Evolutionary conservation across 306 rosid species (phyloP), one percentile per base, ranked within the genome.

Genomic region (Acacia crassicarpa): DNA sequence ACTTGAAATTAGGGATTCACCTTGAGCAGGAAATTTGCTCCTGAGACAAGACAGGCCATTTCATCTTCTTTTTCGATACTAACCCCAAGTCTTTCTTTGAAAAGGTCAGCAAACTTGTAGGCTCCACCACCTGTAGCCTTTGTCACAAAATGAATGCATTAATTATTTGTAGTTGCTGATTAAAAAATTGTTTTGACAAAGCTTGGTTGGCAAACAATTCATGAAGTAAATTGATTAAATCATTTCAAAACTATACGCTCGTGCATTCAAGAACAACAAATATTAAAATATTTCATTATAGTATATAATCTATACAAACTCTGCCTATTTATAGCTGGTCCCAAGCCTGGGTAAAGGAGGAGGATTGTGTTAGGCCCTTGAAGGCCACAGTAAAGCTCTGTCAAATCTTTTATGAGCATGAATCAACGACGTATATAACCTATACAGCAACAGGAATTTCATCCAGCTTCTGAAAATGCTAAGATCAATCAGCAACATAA

Each of bases 101-200:
- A 93, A 77, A 96, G 98, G 85, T 96, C 97, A 30, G 99, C 89
- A 81, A 85, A 96, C 90, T 93, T 96, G 90, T 93, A 96, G 44
- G 99, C 98, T 80, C 99, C 99, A 70, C 99, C 99, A 61, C 99
- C 99, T 82, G 99, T 93, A 83, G 99, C 99, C 99, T 95, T 92
- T 80, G 67, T 74, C 84, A 83, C 38, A 86, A 81, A 63, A 80
- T 67, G 69, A 82, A 76, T 46, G 76, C 67, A 72, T 84, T 67
- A 84, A 41, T 66, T 41, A 54, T 63, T 44, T 14, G 6, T n/a
- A 23, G 58, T 45, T 44, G 35, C 75, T 43, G 20, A 43, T 43
- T 40, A 12, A 69, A 44, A n/a, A 41, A 40, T 40, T 16, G 40
- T 67, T 66, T 22, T 69, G 75, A 23, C 58, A 71, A 71, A 45